These are phyloP conservation scores for Rosa rugosa DNA, from an alignment of 306 rosid species.

Conservation along the genomic window DNA sequence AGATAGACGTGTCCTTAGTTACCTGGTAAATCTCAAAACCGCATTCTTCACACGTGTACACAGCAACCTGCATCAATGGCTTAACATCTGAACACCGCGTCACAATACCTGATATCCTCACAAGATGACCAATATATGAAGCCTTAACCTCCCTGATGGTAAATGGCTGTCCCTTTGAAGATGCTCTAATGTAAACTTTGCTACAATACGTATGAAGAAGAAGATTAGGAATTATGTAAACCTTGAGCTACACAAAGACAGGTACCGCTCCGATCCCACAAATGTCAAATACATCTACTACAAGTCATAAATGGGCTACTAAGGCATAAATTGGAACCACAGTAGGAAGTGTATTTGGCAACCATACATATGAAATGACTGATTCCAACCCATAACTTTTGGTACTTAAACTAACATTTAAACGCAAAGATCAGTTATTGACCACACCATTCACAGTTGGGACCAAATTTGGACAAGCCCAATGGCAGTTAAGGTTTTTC, in stretches of 20 bases:
- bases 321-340: not conserved
- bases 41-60: conserved; percentile 95
- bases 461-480: not conserved
- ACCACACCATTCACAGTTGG: not conserved
- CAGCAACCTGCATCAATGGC: conserved; percentile 97
- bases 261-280: not conserved
- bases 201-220: conserved; percentile 41
- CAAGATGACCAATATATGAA: conserved; percentile 92
- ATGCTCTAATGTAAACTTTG: conserved; percentile 85
- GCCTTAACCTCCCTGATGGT: conserved; percentile 98
- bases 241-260: not conserved
- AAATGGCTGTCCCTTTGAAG: conserved; percentile 84
- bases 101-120: conserved; percentile 88
- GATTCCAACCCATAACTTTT: not conserved
- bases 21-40: conserved; percentile 99
- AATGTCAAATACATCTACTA: not conserved
- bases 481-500: not conserved
- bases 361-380: no score
- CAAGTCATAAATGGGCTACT: not conserved
- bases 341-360: no score
- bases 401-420: not conserved
- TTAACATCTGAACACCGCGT: conserved; percentile 95
- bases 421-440: not conserved
- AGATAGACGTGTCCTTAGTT: conserved; percentile 16
- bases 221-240: not conserved